Evolutionary conservation across 176 grass and related monocot species (phyloP), one percentile per base, ranked within the genome.

Genomic region (Thinopyrum elongatum): DNA sequence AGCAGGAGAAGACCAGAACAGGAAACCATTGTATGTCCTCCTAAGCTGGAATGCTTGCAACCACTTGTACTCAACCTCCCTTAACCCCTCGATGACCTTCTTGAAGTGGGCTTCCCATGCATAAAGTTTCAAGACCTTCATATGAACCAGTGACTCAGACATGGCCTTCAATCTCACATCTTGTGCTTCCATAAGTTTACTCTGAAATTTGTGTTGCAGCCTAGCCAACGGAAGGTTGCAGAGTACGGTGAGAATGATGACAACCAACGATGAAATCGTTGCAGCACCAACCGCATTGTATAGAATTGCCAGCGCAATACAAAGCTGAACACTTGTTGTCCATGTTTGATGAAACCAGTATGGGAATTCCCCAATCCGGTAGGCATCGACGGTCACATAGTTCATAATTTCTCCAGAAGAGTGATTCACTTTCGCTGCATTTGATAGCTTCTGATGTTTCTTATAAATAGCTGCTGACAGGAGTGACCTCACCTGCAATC

Each of bases 341-440:
- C 96, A 95, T 68, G 91, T 98, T 62, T 98, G 96, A 85, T 98
- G 93, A 82, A 98, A 98, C 93, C 89, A 94, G 80, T 87, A 98
- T 5, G 96, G 96, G 70, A 94, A 98, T 47, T 98, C 96, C 5
- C 96, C 96, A 51, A 98, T 95, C 49, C 96, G 60, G 27, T 98
- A 98, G 5, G 86, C 96, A 73, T 98, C 96, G 2, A 98, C 96
- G 0, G 86, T 98, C 57, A 98, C 88, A 82, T 98, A 95, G 72
- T 95, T 98, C 84, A 94, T 95, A 34, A 98, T 98, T 84, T 94
- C 64, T 23, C 96, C 96, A 12, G 93, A 94, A 77, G 96, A 98
- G 79, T 98, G 90, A 11, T 77, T 80, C 84, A 90, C n/a, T 69
- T 95, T 98, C 9, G 88, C 96, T 47, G 74, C 87, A 55, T 92